Conservation (phyloP, 2,329 filamentous ascomycete genomes). For the Herpotrichia juniperi region DNA sequence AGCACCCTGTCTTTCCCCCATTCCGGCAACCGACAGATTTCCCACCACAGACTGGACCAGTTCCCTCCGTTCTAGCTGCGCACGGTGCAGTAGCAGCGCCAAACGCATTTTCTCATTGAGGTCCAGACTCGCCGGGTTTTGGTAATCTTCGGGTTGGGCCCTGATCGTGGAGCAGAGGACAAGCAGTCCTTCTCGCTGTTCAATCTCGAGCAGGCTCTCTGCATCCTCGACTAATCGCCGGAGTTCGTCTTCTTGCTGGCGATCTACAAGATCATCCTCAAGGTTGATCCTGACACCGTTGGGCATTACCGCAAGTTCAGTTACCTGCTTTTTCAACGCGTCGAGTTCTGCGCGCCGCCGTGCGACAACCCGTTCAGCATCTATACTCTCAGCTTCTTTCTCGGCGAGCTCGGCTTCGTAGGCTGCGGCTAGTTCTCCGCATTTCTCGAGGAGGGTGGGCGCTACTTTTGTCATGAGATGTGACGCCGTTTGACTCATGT, state of each 20-base stretch:
- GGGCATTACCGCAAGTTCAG: constrained; percentile 53
- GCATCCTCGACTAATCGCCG: constrained; percentile 46
- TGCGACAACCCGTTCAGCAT: constrained; percentile 54
- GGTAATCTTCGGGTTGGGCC: no score
- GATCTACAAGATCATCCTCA: constrained; percentile 44
- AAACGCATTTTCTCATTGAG: constrained; percentile 60
- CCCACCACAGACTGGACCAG: constrained; percentile 72
- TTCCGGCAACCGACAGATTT: constrained; percentile 71
- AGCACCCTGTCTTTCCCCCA: constrained; percentile 74
- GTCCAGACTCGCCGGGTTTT: constrained; percentile 43
- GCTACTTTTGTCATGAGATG: constrained; percentile 68
- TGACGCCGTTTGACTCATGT: constrained; percentile 56
- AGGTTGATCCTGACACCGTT: constrained; percentile 36
- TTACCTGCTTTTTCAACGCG: constrained; percentile 64
- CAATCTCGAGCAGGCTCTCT: constrained; percentile 50
- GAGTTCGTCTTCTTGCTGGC: constrained; percentile 45
- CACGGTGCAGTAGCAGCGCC: constrained; percentile 62
- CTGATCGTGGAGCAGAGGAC: constrained; percentile 33
- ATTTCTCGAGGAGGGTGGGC: constrained; percentile 58
- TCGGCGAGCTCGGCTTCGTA: constrained; percentile 79
- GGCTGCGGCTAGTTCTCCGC: constrained; percentile 49
- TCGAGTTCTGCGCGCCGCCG: constrained; percentile 73
- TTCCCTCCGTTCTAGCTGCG: constrained; percentile 65
- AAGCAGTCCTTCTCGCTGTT: constrained; percentile 49
- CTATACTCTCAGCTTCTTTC: constrained; percentile 63